Base-by-base conservation (phyloP, 495 filamentous ascomycete species). In the Penicillium taxi region DNA sequence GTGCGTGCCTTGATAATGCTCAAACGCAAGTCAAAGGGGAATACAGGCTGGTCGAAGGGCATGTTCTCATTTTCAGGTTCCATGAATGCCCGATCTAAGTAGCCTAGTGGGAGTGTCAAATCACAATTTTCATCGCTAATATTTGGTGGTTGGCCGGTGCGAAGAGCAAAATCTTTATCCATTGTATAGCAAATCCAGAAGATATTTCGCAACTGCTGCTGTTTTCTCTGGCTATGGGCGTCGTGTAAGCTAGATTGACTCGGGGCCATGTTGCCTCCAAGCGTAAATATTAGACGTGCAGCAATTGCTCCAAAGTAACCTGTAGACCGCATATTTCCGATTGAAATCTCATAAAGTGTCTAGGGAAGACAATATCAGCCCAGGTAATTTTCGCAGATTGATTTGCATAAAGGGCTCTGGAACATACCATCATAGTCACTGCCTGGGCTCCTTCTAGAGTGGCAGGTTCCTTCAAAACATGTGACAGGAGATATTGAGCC, bases 121-220 rank as follows among this genome's bases (percentile, higher is more conserved):
- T 74, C 71, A 45, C 72, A 76, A 37, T 72, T 67, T 15, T 74
- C 68, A 33, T 76, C 69, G 9, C 55, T 50, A 24, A 74, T 66
- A 2, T 55, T 48, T n/a, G 70, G 68, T 6, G 71, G 71, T 42
- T 71, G 69, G 5, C 71, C 72, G 0, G 63, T 72, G 19, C 71
- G 63, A 5, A 74, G 49, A 0, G 63, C 52, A 8, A 74, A 44
- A 29, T 74, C 70, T 41, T 73, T 73, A 33, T 76, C 72, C 20
- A 70, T 36, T 2, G 54, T 62, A 32, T 72, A 76, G 52, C 66
- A 66, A 3, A 74, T 49, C 72, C 71, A 76, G 44, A 76, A 76
- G 0, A 76, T 37, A 29, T 64, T 64, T 0, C 72, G 67, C 1
- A 74, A 44, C 9, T 69, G 66, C 4, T 41, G 25, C 5, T 58